Evolutionary conservation across 306 rosid genomes (phyloP), one percentile per base, ranked within the genome.

Genomic region (Oemleria cerasiformis): DNA sequence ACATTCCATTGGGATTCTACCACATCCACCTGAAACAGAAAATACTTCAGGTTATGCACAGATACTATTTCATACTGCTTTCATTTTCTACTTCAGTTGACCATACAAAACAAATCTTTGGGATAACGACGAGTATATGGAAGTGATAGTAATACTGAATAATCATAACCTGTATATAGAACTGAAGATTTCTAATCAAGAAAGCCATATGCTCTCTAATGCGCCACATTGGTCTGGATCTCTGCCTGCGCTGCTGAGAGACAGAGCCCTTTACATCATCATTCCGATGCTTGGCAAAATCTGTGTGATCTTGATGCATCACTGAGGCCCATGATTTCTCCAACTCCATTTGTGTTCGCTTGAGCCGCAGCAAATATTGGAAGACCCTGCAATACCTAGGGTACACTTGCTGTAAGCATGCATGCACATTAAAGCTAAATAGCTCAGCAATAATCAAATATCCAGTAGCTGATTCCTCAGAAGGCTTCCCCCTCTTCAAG

Each of bases 1-100:
- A 89, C 88, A 66, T 91, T 91, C 97, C 99, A 91, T 25, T 91
- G 97, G 60, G 97, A 89, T 89, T 94, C 99, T 81, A 91, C 89
- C 51, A 94, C 96, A 75, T 94, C 99, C 83, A 89, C 98, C 98
- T 93, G 82, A 70, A 41, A 53, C 58, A 68, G 51, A 78, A 44
- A 36, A 23, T 47, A 17, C 12, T 8, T 63, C 8, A 49, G 45
- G 67, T 50, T 5, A 3, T 39, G 40, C 17, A 39, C 15, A 3
- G 13, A 12, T 59, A 30, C 1, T 59, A 38, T 59, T 59, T 10
- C 34, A 7, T 34, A 34, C 42, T 59, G 40, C 64, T 59, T 59
- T 6, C 36, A n/a, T 25, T 59, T 58, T 55, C 60, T 55, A 2
- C 60, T 6, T 51, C 57, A 51, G 57, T 51, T 2, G 16, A 51